Evolutionary conservation across 148 eudicot species (phyloP).

Genomic region (Beta vulgaris): DNA sequence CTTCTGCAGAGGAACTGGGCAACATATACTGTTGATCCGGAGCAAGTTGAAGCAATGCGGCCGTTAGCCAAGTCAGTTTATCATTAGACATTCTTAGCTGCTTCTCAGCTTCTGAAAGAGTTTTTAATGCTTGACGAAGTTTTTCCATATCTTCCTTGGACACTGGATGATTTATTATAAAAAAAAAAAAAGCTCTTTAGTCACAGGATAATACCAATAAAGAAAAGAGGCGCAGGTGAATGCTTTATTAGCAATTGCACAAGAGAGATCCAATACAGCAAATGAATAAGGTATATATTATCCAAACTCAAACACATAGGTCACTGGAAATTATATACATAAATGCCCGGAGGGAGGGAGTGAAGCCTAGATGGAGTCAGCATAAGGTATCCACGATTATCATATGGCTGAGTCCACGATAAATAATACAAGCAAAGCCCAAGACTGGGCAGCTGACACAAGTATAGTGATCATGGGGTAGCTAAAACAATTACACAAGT

Average conservation of each 20-base stretch:
- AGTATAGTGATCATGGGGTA: too few species aligned
- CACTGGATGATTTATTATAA: conserved; percentile 38
- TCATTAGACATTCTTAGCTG: conserved; percentile 87
- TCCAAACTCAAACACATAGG: too few species aligned
- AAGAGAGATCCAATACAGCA: neutral
- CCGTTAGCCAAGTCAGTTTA: conserved; percentile 86
- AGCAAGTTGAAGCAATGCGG: conserved; percentile 92
- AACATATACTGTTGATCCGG: conserved; percentile 80
- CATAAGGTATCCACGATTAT: neutral
- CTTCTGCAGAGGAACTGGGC: conserved; percentile 66
- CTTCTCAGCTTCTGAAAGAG: conserved; percentile 91
- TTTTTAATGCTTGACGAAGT: conserved; percentile 85
- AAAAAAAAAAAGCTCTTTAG: neutral
- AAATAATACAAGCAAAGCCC: neutral
- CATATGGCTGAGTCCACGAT: neutral
- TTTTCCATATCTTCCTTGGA: conserved; percentile 89
- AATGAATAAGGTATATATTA: neutral
- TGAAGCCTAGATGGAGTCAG: neutral
- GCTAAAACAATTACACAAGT: too few species aligned
- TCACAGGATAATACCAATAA: neutral
- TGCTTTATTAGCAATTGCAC: neutral
- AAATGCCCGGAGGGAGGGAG: too few species aligned
- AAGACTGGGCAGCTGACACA: neutral
- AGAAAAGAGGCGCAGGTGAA: neutral
- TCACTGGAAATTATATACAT: too few species aligned